A percentile compares a stretch with the other conserved stretches of the same genome.
Conservation (phyloP, 139 green algal genomes). For the Picochlorum costavermella region DNA sequence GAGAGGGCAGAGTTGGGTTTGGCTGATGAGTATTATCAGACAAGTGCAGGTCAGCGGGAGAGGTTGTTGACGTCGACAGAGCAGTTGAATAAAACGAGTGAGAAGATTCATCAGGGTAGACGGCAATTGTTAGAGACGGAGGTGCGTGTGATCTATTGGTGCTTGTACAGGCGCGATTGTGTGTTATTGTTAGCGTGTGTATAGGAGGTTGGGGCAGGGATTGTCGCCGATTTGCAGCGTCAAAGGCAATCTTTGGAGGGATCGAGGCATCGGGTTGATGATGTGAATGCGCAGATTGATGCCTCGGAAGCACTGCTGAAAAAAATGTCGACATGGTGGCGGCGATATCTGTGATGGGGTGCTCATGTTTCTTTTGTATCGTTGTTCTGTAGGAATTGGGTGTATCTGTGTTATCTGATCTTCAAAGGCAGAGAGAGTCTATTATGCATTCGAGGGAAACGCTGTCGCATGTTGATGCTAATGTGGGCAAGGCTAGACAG, state of each 20-base stretch:
- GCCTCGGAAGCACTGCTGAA: conserved; percentile 21
- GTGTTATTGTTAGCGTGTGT: neutral
- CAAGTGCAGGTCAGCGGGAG: conserved; percentile 66
- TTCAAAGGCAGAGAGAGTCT: conserved; percentile 87
- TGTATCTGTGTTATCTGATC: conserved; percentile 79
- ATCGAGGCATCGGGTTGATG: conserved; percentile 21
- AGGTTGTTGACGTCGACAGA: conserved; percentile 70
- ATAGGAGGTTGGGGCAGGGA: conserved; percentile 37
- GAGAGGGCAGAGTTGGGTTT: conserved; percentile 69
- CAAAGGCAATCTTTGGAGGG: conserved; percentile 49
- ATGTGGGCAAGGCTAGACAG: conserved; percentile 73
- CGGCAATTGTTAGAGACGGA: conserved; percentile 77
- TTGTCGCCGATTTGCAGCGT: conserved; percentile 46
- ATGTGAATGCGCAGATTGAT: conserved; percentile 29
- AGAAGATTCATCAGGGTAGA: conserved; percentile 66
- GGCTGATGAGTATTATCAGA: conserved; percentile 62
- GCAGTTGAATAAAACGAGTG: conserved; percentile 57
- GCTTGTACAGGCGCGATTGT: neutral
- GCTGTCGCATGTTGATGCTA: conserved; percentile 81
- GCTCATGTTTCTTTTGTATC: neutral
- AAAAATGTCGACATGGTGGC: conserved; percentile 33
- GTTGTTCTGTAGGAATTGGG: conserved; percentile 74
- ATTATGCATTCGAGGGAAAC: conserved; percentile 77
- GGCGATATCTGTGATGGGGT: conserved; percentile 4
- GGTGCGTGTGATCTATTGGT: conserved; percentile 35